A percentile compares a stretch with the other conserved stretches of the same genome.
Conservation (phyloP, 1,284 basidiomycete species). For the Moniliella sp. region DNA sequence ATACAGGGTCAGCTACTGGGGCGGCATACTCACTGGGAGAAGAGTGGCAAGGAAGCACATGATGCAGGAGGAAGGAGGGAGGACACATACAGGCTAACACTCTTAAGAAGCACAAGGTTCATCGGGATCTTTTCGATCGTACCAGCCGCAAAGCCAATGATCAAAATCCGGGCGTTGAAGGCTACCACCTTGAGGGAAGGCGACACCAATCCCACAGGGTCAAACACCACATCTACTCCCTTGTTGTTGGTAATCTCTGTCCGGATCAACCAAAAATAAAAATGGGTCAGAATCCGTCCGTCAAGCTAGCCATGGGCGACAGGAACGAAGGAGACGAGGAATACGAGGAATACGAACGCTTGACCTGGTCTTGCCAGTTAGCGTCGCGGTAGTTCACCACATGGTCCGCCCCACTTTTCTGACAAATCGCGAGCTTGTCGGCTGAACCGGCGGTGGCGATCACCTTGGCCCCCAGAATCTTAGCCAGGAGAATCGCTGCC, state of each 20-base stretch:
- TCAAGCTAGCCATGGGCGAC: background rate
- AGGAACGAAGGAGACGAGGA: slow-evolving; percentile 1
- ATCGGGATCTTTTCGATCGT: slow-evolving; percentile 23
- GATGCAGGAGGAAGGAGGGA: background rate
- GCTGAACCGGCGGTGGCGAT: slow-evolving; percentile 20
- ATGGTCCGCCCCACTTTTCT: slow-evolving; percentile 15
- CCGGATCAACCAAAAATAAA: background rate
- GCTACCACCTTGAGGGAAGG: slow-evolving; percentile 41
- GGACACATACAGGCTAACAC: slow-evolving; percentile 36
- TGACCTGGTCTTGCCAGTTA: slow-evolving; percentile 23
- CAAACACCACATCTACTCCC: slow-evolving; percentile 41
- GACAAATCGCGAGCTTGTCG: slow-evolving; percentile 21
- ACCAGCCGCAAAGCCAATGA: slow-evolving; percentile 47
- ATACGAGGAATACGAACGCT: slow-evolving; percentile 9
- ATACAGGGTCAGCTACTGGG: no score
- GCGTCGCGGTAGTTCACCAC: slow-evolving; percentile 23
- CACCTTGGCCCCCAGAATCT: slow-evolving; percentile 19
- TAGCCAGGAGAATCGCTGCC: slow-evolving; percentile 10
- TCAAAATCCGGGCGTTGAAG: slow-evolving; percentile 73
- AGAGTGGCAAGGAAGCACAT: background rate
- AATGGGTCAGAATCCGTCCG: slow-evolving; percentile 1
- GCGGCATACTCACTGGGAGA: no score
- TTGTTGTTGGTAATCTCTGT: slow-evolving; percentile 15
- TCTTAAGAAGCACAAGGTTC: slow-evolving; percentile 78
- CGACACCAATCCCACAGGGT: slow-evolving; percentile 22